Base-by-base conservation (phyloP, 192 early-diverging fungal genomes). In the Coemansia sp. region DNA sequence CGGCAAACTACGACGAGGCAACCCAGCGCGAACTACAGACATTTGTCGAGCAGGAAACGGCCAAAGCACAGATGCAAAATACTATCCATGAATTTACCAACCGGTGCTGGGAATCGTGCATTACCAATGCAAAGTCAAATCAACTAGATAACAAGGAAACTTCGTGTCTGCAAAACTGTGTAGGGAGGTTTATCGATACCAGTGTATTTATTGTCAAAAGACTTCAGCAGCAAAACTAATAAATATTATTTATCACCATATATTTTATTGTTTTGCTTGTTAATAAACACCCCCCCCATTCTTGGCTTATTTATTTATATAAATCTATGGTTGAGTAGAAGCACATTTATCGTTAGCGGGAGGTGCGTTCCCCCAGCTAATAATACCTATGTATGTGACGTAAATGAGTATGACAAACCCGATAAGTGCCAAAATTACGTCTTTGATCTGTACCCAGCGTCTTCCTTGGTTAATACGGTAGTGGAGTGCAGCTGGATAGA, bases 401-500 rank as follows among this genome's bases (percentile, higher is more conserved):
- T 95, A 96, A 16, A 92, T 51, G 79, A 93, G 87, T 25, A 92
- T 90, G 16, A 87, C 60, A 3, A 77, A 30, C 36, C 95, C 93
- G 80, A 94, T 88, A 4, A 80, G 69, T 30, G 83, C 85, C 45
- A 94, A 54, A 4, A 74, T 10, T 7, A 88, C 68, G 62, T 94
- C 93, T 56, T 86, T 85, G 31, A 75, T 56, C 10, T 83, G 76
- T 2, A 75, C 78, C 57, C 83, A 68, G 40, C 69, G 71, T 11
- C 68, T 71, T 48, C 72, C 66, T 10, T 83, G 73, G 55, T 82
- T 77, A 7, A 85, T 87, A 56, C 86, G 84, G 61, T 85, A 87
- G 76, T 97, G 93, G 82, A 97, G 90, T 14, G 91, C 73, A 30
- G 92, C 80, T 11, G 95, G 95, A 83, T 92, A 94, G 61, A 95